Conservation (phyloP, 108 stramenopile genomes). For the Cyclotella atomus region DNA sequence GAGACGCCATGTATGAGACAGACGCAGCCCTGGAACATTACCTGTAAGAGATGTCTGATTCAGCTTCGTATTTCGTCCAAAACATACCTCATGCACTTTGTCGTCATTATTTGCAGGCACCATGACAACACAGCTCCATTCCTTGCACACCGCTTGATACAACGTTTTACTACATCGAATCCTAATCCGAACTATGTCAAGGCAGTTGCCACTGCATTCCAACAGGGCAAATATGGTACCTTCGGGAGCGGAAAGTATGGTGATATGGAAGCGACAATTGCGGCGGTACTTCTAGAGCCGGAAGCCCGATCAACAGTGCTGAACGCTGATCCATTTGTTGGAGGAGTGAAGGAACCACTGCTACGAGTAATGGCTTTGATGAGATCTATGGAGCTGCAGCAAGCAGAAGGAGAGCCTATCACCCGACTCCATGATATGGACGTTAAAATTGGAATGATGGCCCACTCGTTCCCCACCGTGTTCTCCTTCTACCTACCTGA, state of each 20-base stretch:
- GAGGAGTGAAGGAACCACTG: slow-evolving; percentile 60
- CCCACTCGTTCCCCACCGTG: slow-evolving; percentile 54
- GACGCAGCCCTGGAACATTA: slow-evolving; percentile 60
- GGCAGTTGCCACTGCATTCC: slow-evolving; percentile 52
- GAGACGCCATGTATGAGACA: slow-evolving; percentile 58
- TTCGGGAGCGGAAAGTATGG: slow-evolving; percentile 63
- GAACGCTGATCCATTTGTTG: slow-evolving; percentile 62
- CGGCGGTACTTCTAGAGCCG: slow-evolving; percentile 61
- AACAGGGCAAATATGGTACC: slow-evolving; percentile 26
- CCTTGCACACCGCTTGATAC: slow-evolving; percentile 51
- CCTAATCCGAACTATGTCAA: slow-evolving; percentile 53
- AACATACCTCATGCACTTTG: no score
- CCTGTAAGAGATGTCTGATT: slow-evolving; percentile 11
- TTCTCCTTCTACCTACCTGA: slow-evolving; percentile 65
- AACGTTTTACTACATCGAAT: slow-evolving; percentile 57
- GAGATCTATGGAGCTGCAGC: slow-evolving; percentile 52
- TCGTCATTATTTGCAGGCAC: slow-evolving; percentile 17
- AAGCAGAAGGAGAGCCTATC: slow-evolving; percentile 27
- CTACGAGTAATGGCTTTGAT: slow-evolving; percentile 58
- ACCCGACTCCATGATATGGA: slow-evolving; percentile 31
- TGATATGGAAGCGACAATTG: slow-evolving; percentile 64
- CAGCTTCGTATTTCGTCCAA: no score
- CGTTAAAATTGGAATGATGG: slow-evolving; percentile 54
- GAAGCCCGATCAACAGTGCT: slow-evolving; percentile 53
- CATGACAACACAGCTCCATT: slow-evolving; percentile 64